Base-by-base conservation (phyloP, 805 yeast genomes). In the Hanseniaspora nectarophila region DNA sequence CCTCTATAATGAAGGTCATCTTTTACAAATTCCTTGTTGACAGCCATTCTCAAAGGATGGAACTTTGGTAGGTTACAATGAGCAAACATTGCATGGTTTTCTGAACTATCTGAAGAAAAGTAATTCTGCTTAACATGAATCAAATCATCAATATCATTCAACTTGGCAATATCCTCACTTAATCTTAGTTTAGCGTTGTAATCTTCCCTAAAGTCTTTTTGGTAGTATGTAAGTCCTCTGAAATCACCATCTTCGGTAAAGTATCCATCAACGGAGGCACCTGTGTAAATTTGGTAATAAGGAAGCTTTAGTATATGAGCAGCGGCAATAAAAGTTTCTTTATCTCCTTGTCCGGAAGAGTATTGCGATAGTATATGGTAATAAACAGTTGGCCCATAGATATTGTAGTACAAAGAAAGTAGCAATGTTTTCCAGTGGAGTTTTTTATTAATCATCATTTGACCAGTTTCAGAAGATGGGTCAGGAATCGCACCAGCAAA, bases 281-380 rank as follows among this genome's bases (percentile, higher is more conserved):
- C 59, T 2, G 63, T 59, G 49, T 63, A 64, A 3, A 76, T 73
- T 63, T 81, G 88, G 61, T 73, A 77, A 62, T 71, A 79, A 2
- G 76, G 72, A 49, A 69, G 65, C 0, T 63, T 57, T 60, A 76
- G 59, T 1, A 68, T 80, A 51, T 73, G 70, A 3, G 88, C 85
- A 1, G 86, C 88, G 9, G 82, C 77, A 37, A 78, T 73, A 57
- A 81, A 82, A 0, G 90, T 81, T 60, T 83, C 90, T 61, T 83
- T 83, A 60, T 83, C 90, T 48, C 90, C 89, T 67, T 82, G 84
- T 26, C 90, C 90, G 1, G 86, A 80, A 24, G 78, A 71, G 4
- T 86, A 86, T 60, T 82, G 89, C 0, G 85, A 75, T 56, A 83
- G 70, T 54, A 83, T 64, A 10, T 81, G 82, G 59, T 82, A 83